Conservation (phyloP, 2,329 filamentous ascomycete species). For the Cercospora beticola region DNA sequence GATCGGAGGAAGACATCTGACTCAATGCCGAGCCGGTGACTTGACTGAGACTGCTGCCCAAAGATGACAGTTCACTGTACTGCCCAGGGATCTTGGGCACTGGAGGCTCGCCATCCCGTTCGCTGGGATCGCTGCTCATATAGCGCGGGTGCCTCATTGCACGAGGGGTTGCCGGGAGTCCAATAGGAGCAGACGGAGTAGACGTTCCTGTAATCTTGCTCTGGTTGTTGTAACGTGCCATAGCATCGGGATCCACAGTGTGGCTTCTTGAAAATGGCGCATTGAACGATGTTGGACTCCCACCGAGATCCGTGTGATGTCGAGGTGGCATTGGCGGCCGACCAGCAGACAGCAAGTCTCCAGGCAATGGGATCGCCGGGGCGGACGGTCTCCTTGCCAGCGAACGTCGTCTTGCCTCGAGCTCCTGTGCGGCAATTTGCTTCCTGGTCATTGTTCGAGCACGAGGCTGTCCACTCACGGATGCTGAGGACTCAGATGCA, state of each 20-base stretch:
- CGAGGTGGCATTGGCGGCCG: slow-evolving; percentile 42
- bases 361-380: slow-evolving; percentile 75
- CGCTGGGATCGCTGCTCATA: slow-evolving; percentile 56
- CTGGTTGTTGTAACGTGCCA: slow-evolving; percentile 37
- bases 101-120: slow-evolving; percentile 51
- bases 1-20: slow-evolving; percentile 27
- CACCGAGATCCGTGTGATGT: slow-evolving; percentile 43
- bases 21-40: slow-evolving; percentile 31
- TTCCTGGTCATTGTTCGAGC: slow-evolving; percentile 39
- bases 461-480: slow-evolving; percentile 13
- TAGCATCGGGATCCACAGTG: slow-evolving; percentile 61
- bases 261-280: slow-evolving; percentile 57
- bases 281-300: slow-evolving; percentile 45
- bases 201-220: slow-evolving; percentile 41
- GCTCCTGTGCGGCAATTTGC: slow-evolving; percentile 65
- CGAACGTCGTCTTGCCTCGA: slow-evolving; percentile 84
- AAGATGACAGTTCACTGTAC: slow-evolving; percentile 35
- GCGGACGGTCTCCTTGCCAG: slow-evolving; percentile 76
- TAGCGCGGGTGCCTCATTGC: slow-evolving; percentile 82
- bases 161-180: slow-evolving; percentile 85
- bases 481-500: slow-evolving; percentile 18
- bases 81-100: slow-evolving; percentile 58
- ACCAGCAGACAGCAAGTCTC: slow-evolving; percentile 44
- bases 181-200: slow-evolving; percentile 60
- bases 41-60: slow-evolving; percentile 32